A percentile compares a stretch with the other conserved stretches of the same genome.
Evolutionary conservation across 257 asterid genomes (phyloP).

Genomic region (Lycium ferocissimum): DNA sequence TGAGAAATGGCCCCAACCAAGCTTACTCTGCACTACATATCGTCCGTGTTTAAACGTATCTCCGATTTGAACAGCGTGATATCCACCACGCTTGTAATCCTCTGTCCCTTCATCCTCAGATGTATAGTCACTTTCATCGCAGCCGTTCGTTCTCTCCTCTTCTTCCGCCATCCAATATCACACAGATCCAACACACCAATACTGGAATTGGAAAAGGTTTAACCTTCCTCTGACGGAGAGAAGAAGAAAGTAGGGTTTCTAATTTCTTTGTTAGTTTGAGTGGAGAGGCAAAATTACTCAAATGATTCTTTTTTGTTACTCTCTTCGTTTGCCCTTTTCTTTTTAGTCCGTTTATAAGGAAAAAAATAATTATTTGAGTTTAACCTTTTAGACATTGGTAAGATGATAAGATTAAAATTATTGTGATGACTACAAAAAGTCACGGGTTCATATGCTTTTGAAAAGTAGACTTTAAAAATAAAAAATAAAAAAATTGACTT

Average conservation of each 20-base stretch:
- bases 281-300: slow-evolving; percentile 5
- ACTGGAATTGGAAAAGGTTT: neutral
- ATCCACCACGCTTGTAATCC: slow-evolving; percentile 93
- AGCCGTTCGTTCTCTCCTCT: slow-evolving; percentile 51
- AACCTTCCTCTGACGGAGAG: neutral
- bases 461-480: too few relatives aligned
- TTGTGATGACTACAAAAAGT: too few relatives aligned
- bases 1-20: slow-evolving; percentile 99
- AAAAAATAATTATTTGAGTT: too few relatives aligned
- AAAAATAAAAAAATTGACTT: too few relatives aligned
- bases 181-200: neutral
- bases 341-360: too few relatives aligned
- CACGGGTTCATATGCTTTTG: too few relatives aligned
- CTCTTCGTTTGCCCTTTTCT: too few relatives aligned
- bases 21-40: slow-evolving; percentile 90
- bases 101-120: slow-evolving; percentile 98
- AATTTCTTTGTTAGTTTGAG: neutral
- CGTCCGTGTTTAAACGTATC: slow-evolving; percentile 85
- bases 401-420: too few relatives aligned
- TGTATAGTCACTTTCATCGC: slow-evolving; percentile 69
- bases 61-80: slow-evolving; percentile 89
- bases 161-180: slow-evolving; percentile 37
- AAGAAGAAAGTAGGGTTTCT: slow-evolving; percentile 25
- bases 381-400: too few relatives aligned
- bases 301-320: too few relatives aligned